These are phyloP conservation scores for Arabis alpina DNA, from an alignment of 345 rosid species.

Conservation along the genomic window DNA sequence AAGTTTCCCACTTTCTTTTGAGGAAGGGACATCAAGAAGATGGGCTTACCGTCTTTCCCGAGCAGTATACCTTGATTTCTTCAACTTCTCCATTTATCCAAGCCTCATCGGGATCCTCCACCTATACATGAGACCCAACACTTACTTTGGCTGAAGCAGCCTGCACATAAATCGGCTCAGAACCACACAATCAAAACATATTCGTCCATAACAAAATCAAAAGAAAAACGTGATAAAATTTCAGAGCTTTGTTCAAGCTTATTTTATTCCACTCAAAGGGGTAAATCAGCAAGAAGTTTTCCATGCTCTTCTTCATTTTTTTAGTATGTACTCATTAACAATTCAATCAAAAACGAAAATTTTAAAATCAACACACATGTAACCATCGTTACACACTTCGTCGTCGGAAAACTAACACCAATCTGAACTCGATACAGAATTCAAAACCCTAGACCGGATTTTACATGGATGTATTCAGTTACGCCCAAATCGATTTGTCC, in stretches of 20 bases:
- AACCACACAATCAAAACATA: constrained; percentile 12
- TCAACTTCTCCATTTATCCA: constrained; percentile 94
- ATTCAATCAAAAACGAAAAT: too few relatives aligned
- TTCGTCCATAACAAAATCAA: background rate
- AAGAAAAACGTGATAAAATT: background rate
- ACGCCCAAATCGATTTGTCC: too few relatives aligned
- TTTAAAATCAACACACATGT: background rate
- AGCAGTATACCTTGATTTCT: constrained; percentile 63
- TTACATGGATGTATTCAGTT: too few relatives aligned
- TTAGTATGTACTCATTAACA: too few relatives aligned
- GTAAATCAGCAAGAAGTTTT: too few relatives aligned
- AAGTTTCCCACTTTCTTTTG: background rate
- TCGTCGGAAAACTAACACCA: too few relatives aligned
- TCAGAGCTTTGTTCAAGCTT: background rate
- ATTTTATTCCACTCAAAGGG: too few relatives aligned
- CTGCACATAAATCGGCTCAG: constrained; percentile 44
- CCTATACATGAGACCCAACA: too few relatives aligned
- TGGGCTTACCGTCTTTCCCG: constrained; percentile 68
- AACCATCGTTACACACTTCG: background rate
- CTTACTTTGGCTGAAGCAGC: constrained; percentile 61
- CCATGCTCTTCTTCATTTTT: too few relatives aligned
- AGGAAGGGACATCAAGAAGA: constrained; percentile 21
- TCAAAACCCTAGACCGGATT: too few relatives aligned
- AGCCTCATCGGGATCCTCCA: constrained; percentile 78
- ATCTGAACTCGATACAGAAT: too few relatives aligned